Evolutionary conservation across 495 filamentous ascomycete genomes (phyloP).

Genomic region (Penicillium egyptiacum): DNA sequence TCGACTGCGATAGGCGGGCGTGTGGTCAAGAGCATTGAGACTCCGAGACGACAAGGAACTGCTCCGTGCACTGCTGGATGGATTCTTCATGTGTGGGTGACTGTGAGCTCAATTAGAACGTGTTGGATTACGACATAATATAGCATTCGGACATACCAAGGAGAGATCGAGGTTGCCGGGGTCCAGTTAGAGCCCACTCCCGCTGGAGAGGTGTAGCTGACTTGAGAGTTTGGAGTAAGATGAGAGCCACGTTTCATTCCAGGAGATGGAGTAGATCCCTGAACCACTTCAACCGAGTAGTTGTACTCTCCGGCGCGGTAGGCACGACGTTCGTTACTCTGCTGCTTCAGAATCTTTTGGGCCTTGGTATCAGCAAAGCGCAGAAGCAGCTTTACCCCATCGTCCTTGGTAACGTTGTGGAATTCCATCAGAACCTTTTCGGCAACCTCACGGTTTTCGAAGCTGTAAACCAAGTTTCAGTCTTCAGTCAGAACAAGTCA

Average conservation of each 20-base stretch:
- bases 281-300: conserved; percentile 50
- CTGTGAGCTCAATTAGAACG: conserved; percentile 33
- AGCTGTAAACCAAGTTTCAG: conserved; percentile 48
- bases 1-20: conserved; percentile 32
- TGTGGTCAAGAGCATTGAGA: conserved; percentile 32
- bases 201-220: conserved; percentile 43
- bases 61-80: conserved; percentile 29
- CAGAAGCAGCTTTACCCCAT: conserved; percentile 80
- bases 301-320: conserved; percentile 97
- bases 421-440: conserved; percentile 82
- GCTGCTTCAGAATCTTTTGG: conserved; percentile 92
- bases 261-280: conserved; percentile 45
- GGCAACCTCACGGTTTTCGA: conserved; percentile 83
- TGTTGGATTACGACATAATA: neutral
- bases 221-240: conserved; percentile 43
- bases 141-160: conserved; percentile 38
- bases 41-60: conserved; percentile 36
- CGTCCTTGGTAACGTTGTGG: conserved; percentile 65
- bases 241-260: conserved; percentile 35
- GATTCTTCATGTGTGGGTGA: conserved; percentile 39
- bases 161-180: conserved; percentile 51
- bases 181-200: conserved; percentile 45
- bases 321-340: conserved; percentile 87
- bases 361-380: conserved; percentile 95
- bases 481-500: conserved; percentile 3